A percentile compares a stretch with the other conserved stretches of the same genome.
Conservation (phyloP, 2,329 filamentous ascomycete species). For the Colletotrichum graminicola region DNA sequence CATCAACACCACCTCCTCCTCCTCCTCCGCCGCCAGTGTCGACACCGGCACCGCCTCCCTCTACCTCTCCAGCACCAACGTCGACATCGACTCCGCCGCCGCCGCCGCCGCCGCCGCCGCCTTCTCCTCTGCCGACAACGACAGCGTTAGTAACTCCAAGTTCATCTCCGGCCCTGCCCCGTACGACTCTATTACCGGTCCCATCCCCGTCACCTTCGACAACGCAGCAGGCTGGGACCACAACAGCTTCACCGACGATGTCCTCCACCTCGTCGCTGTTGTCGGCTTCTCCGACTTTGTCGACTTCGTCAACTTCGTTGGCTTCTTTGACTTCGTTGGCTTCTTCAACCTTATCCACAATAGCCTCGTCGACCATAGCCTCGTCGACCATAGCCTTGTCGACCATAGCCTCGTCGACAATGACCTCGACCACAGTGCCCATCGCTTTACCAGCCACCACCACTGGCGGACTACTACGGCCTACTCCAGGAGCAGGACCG, state of each 20-base stretch:
- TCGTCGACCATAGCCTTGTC: neutral
- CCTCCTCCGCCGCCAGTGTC: neutral
- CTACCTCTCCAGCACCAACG: neutral
- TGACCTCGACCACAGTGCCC: neutral
- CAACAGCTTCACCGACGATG: neutral
- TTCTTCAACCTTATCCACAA: too few species aligned
- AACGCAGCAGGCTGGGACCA: neutral
- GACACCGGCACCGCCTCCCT: neutral
- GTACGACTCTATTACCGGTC: neutral
- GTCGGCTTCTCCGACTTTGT: neutral
- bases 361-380: too few species aligned
- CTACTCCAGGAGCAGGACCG: neutral
- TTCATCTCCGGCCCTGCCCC: neutral
- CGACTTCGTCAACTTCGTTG: neutral
- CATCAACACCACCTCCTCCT: neutral
- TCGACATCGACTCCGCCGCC: neutral
- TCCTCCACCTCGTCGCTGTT: neutral
- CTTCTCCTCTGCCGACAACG: slow-evolving; percentile 6
- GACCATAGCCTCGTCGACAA: neutral
- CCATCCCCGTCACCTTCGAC: neutral
- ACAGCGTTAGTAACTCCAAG: slow-evolving; percentile 9
- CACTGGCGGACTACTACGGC: slow-evolving; percentile 7
- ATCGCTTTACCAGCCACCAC: slow-evolving; percentile 34
- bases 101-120: neutral
- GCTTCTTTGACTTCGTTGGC: too few species aligned